A percentile compares a stretch with the other conserved stretches of the same genome.
Evolutionary conservation across 257 asterid genomes (phyloP).

Genomic region (Rauvolfia tetraphylla): DNA sequence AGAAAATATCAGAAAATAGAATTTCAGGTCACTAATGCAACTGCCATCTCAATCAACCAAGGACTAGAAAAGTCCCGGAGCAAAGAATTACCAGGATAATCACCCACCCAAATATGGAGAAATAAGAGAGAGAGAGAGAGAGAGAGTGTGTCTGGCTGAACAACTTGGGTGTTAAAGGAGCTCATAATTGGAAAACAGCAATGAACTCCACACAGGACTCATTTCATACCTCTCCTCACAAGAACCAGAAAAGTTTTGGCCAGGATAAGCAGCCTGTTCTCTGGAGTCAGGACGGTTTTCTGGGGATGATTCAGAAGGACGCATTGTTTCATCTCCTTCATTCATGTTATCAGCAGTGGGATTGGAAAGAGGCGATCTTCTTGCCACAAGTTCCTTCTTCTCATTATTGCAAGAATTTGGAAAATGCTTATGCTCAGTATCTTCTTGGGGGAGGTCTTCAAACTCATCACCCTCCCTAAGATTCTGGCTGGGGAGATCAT

Average conservation of each 20-base stretch:
- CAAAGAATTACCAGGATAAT: background rate
- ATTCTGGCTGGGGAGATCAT: conserved; percentile 34
- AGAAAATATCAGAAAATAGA: background rate
- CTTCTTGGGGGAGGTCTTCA: conserved; percentile 49
- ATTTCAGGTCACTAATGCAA: background rate
- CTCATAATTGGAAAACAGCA: background rate
- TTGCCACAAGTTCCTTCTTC: conserved; percentile 43
- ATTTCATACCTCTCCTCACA: conserved; percentile 55
- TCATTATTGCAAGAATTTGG: conserved; percentile 43
- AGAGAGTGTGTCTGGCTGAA: background rate
- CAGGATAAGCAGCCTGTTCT: conserved; percentile 26
- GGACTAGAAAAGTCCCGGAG: background rate
- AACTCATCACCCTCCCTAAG: conserved; percentile 46
- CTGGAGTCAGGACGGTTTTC: conserved; percentile 34
- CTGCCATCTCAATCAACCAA: background rate
- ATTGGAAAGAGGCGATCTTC: conserved; percentile 38
- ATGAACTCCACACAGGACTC: conserved; percentile 1
- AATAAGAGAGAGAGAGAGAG: too few relatives aligned
- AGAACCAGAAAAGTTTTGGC: conserved; percentile 34
- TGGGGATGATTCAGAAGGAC: conserved; percentile 33
- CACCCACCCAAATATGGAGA: background rate
- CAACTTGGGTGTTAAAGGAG: background rate
- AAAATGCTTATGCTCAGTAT: conserved; percentile 34
- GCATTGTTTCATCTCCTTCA: conserved; percentile 37
- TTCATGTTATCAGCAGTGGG: conserved; percentile 28